Percentiles rank a stretch among this genome's conserved stretches.
Conservation (phyloP, 2,329 filamentous ascomycete genomes). For the Diaporthe australafricana region DNA sequence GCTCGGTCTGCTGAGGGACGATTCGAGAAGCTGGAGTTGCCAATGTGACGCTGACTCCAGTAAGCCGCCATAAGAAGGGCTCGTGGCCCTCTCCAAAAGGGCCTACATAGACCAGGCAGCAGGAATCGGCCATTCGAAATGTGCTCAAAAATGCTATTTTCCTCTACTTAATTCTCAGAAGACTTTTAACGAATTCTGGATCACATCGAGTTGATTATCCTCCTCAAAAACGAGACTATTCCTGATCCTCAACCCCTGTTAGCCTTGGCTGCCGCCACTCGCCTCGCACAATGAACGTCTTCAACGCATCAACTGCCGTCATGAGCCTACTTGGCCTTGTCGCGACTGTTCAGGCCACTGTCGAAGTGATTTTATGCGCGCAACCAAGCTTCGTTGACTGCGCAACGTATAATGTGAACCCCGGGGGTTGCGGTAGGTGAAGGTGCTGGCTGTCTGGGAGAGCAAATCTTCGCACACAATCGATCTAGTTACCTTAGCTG, state of each 20-base stretch:
- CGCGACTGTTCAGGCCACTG: not conserved
- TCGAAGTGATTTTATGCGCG: slow-evolving; percentile 4
- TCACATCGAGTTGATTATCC: not conserved
- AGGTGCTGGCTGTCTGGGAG: not conserved
- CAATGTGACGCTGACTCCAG: slow-evolving; percentile 6
- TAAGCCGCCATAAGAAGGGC: not conserved
- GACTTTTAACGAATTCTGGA: not conserved
- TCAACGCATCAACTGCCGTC: slow-evolving; percentile 8
- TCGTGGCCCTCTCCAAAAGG: not conserved
- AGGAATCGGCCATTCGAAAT: not conserved
- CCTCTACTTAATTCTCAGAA: not conserved
- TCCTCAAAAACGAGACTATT: not conserved
- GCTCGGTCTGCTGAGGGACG: slow-evolving; percentile 3
- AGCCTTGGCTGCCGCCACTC: not conserved
- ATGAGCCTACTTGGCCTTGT: not conserved
- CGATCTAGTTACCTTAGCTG: not conserved
- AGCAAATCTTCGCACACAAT: no score
- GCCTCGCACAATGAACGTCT: not conserved
- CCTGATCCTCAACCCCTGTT: not conserved
- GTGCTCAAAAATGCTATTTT: not conserved
- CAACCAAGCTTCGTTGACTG: slow-evolving; percentile 2
- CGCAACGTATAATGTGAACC: not conserved
- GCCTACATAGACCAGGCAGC: not conserved
- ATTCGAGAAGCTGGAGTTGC: not conserved
- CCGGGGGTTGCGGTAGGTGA: slow-evolving; percentile 4